Percentiles rank a stretch among this genome's conserved stretches.
Evolutionary conservation across 2,329 filamentous ascomycete genomes (phyloP).

Genomic region (Fusarium denticulatum): DNA sequence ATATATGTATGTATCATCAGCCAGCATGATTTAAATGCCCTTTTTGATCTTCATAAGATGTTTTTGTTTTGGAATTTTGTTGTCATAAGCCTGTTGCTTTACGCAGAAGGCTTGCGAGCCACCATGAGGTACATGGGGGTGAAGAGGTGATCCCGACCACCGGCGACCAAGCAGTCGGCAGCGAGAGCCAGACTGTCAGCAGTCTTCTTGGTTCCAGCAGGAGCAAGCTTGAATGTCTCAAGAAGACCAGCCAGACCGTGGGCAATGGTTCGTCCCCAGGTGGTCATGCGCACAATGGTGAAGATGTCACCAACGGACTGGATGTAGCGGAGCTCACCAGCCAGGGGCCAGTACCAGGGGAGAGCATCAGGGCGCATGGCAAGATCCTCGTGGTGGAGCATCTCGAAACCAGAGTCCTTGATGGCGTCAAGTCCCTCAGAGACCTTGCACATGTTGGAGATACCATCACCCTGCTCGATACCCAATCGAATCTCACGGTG

Average conservation of each 20-base stretch:
- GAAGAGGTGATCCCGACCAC: conserved; percentile 90
- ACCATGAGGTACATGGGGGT: conserved; percentile 99
- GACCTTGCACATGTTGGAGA: conserved; percentile 95
- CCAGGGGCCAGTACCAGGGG: conserved; percentile 95
- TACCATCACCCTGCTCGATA: conserved; percentile 95
- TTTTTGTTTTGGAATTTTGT: conserved; percentile 20
- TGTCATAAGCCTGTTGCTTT: conserved; percentile 11
- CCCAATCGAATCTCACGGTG: conserved; percentile 92
- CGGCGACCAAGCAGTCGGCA: conserved; percentile 86
- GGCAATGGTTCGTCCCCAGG: conserved; percentile 77
- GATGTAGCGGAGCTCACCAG: conserved; percentile 86
- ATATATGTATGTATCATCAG: conserved; percentile 37
- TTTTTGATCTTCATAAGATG: conserved; percentile 28
- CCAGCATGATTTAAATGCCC: conserved; percentile 13
- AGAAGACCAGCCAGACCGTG: conserved; percentile 81
- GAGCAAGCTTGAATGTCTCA: conserved; percentile 79
- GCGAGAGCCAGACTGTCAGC: conserved; percentile 86
- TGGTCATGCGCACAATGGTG: conserved; percentile 90
- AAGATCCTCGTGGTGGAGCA: conserved; percentile 87
- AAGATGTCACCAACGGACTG: conserved; percentile 81
- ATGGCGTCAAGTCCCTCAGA: conserved; percentile 85
- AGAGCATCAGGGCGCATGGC: conserved; percentile 78
- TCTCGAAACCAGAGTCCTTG: conserved; percentile 85
- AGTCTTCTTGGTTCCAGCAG: conserved; percentile 91
- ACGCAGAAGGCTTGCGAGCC: conserved; percentile 76